Evolutionary conservation across 1,139 yeast species (phyloP).

Genomic region (Ogataea hybrid): DNA sequence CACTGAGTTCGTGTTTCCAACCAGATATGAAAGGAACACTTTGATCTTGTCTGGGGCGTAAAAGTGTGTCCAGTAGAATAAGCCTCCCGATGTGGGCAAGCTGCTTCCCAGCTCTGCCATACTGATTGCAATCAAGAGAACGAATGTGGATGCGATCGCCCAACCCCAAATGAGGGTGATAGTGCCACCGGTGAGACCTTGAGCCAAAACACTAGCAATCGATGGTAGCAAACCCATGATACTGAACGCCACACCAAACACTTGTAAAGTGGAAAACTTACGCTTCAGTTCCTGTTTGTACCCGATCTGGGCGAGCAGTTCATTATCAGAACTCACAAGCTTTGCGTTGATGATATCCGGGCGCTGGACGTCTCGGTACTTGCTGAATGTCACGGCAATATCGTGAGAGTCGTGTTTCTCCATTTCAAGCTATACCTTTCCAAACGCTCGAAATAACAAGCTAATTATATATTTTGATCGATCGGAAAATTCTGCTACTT

Average conservation of each 20-base stretch:
- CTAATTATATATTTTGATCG: neutral
- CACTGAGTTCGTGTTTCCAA: slow-evolving; percentile 56
- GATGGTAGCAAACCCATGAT: slow-evolving; percentile 53
- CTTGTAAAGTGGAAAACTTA: slow-evolving; percentile 44
- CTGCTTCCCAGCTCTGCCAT: slow-evolving; percentile 62
- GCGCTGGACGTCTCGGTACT: slow-evolving; percentile 18
- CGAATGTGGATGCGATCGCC: slow-evolving; percentile 51
- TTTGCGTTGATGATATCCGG: slow-evolving; percentile 23
- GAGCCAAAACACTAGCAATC: slow-evolving; percentile 32
- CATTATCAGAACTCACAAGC: slow-evolving; percentile 40
- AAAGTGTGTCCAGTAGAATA: slow-evolving; percentile 48
- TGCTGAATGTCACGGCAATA: slow-evolving; percentile 22
- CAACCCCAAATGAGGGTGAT: slow-evolving; percentile 63
- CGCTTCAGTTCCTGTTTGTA: slow-evolving; percentile 48
- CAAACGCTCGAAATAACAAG: neutral
- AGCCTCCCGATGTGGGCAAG: slow-evolving; percentile 67
- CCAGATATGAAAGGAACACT: slow-evolving; percentile 46
- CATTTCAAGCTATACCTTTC: neutral
- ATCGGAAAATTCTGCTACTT: too few relatives aligned
- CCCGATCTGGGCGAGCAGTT: slow-evolving; percentile 51
- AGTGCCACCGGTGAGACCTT: slow-evolving; percentile 46
- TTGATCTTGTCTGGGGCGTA: slow-evolving; percentile 45
- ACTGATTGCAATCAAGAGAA: slow-evolving; percentile 44
- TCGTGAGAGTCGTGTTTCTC: slow-evolving; percentile 14
- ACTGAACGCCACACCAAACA: slow-evolving; percentile 50